phyloP scores from a whole-genome alignment of 176 grass and related monocot species.

The Miscanthus lutarioriparius region DNA sequence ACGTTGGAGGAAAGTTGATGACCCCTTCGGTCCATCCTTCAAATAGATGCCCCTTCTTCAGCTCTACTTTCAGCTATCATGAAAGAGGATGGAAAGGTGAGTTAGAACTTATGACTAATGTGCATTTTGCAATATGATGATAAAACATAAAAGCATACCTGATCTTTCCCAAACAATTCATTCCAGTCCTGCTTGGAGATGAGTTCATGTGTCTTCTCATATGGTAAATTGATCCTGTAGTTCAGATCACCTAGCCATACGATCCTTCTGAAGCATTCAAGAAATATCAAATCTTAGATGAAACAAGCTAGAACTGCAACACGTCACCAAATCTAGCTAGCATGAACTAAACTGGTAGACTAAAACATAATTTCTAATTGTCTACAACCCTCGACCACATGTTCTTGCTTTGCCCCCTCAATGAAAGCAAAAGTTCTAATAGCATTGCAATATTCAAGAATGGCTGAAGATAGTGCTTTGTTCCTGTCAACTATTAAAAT shows the following conservation, averaged over 20 bases:
- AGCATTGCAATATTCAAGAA: not conserved
- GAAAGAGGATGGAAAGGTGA: not conserved
- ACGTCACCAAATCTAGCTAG: not conserved
- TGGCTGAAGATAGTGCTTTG: not conserved
- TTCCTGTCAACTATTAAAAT: not conserved
- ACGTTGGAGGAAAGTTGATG: slow-evolving; percentile 80
- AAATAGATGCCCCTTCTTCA: slow-evolving; percentile 66
- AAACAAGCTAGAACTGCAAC: not conserved
- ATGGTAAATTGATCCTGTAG: slow-evolving; percentile 86
- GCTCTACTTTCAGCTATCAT: slow-evolving; percentile 66
- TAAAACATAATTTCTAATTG: not conserved
- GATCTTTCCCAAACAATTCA: slow-evolving; percentile 75
- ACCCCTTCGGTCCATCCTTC: slow-evolving; percentile 89
- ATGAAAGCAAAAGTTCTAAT: not conserved
- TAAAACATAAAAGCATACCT: slow-evolving; percentile 53
- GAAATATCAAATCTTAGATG: slow-evolving; percentile 30
- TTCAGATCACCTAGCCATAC: slow-evolving; percentile 98
- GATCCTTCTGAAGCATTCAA: slow-evolving; percentile 74
- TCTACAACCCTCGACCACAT: not conserved
- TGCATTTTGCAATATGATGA: not conserved
- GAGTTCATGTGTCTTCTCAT: slow-evolving; percentile 73
- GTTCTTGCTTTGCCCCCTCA: not conserved
- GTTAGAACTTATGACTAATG: not conserved
- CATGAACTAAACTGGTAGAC: slow-evolving; percentile 15
- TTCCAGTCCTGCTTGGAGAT: slow-evolving; percentile 69